phyloP scores from a whole-genome alignment of 192 early-diverging fungal species.

The Gaertneriomyces sp. region DNA sequence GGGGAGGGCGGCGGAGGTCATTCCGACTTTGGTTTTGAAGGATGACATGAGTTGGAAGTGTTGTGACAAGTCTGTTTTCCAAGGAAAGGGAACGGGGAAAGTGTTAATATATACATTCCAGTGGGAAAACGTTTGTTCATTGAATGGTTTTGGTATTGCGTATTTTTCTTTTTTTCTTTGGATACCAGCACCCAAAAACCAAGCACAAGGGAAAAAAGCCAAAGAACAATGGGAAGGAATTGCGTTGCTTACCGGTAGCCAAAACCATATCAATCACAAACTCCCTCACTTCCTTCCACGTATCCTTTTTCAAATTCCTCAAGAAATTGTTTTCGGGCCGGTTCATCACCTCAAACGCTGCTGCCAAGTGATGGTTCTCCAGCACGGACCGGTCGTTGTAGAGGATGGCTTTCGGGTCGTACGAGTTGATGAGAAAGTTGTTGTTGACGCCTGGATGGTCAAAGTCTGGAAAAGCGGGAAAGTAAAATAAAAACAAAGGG shows the following conservation, averaged over 20 bases:
- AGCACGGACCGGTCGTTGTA: slow-evolving; percentile 58
- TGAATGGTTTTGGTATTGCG: too few species aligned
- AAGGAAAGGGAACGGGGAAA: neutral
- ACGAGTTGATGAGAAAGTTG: slow-evolving; percentile 44
- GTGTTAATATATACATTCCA: neutral
- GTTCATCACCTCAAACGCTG: slow-evolving; percentile 37
- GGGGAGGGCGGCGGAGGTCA: too few species aligned
- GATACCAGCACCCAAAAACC: neutral
- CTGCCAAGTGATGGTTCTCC: slow-evolving; percentile 52
- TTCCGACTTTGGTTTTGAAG: slow-evolving; percentile 51
- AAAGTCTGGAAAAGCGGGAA: slow-evolving; percentile 27
- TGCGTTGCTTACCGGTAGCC: slow-evolving; percentile 40
- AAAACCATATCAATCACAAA: slow-evolving; percentile 49
- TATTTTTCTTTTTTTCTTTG: too few species aligned
- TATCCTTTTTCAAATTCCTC: slow-evolving; percentile 30
- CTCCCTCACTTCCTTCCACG: slow-evolving; percentile 44
- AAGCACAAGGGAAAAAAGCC: neutral
- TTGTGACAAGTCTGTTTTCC: slow-evolving; percentile 42
- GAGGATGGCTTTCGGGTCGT: slow-evolving; percentile 41
- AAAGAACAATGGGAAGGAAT: too few species aligned
- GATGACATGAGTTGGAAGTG: slow-evolving; percentile 46
- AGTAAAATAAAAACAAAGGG: neutral
- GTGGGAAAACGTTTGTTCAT: too few species aligned
- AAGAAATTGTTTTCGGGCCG: slow-evolving; percentile 48
- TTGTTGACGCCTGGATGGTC: slow-evolving; percentile 60